phyloP scores from a whole-genome alignment of 2,329 filamentous ascomycete species.

The Cyclaneusma minus region DNA sequence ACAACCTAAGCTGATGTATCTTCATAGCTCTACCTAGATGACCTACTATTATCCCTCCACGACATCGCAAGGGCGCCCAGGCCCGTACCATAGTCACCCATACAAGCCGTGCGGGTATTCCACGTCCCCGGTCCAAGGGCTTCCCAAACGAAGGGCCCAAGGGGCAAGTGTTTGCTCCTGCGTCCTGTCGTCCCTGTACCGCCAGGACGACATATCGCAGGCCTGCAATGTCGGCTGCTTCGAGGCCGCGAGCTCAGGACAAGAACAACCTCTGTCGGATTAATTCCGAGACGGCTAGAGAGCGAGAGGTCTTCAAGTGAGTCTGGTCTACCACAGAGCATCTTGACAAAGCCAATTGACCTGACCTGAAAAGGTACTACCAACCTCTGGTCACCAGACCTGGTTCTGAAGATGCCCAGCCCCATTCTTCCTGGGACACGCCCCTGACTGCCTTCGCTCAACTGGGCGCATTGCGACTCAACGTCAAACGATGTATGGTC shows the following conservation, averaged over 20 bases:
- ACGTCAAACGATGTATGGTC: slow-evolving; percentile 29
- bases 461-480: slow-evolving; percentile 30
- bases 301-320: slow-evolving; percentile 1
- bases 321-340: too few relatives aligned
- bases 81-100: too few relatives aligned
- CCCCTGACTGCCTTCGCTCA: slow-evolving; percentile 30
- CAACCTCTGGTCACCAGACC: too few relatives aligned
- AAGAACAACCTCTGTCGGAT: too few relatives aligned
- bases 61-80: too few relatives aligned
- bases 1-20: too few relatives aligned
- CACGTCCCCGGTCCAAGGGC: slow-evolving; percentile 3
- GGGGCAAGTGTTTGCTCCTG: slow-evolving; percentile 1
- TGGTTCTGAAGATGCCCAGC: too few relatives aligned
- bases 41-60: too few relatives aligned
- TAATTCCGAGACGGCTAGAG: slow-evolving; percentile 1
- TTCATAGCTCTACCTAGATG: too few relatives aligned
- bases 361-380: too few relatives aligned
- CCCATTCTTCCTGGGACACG: slow-evolving; percentile 18
- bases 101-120: too few relatives aligned
- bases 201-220: slow-evolving; percentile 1
- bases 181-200: neutral
- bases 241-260: neutral
- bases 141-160: slow-evolving; percentile 10
- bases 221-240: slow-evolving; percentile 1
- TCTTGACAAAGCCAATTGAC: too few relatives aligned